A percentile compares a stretch with the other conserved stretches of the same genome.
These are phyloP conservation scores for Scedosporium minutisporum DNA, from an alignment of 2,329 filamentous ascomycete genomes.

Conservation along the genomic window DNA sequence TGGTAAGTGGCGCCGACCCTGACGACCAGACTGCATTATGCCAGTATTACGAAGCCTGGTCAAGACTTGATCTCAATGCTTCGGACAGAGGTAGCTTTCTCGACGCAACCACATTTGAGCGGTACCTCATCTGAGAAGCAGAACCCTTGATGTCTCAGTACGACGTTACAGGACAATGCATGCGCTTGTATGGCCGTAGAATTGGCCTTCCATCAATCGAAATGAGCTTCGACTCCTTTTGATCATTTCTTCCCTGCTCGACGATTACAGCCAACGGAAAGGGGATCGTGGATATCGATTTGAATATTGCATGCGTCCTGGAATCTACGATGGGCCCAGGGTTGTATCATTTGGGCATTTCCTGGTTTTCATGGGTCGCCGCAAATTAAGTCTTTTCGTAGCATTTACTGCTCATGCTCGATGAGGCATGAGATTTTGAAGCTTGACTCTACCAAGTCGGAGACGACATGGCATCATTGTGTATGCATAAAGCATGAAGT, in stretches of 20 bases:
- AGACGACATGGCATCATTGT: no score
- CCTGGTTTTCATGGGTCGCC: neutral
- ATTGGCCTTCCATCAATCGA: neutral
- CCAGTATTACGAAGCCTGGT: neutral
- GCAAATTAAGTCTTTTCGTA: neutral
- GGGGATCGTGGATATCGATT: neutral
- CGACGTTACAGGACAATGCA: neutral
- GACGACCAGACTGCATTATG: neutral
- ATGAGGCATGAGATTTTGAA: no score
- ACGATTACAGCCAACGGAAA: no score
- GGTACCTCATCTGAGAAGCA: neutral
- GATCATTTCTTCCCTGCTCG: neutral
- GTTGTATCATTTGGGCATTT: neutral
- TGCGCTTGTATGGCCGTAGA: neutral
- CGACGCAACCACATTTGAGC: no score
- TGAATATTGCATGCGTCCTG: neutral
- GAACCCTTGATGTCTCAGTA: neutral
- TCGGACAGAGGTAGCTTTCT: no score
- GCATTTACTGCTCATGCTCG: no score
- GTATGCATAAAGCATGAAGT: neutral
- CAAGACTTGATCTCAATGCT: no score
- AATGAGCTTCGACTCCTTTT: neutral
- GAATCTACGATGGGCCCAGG: neutral
- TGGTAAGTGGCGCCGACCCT: neutral
- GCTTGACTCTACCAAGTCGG: no score